Conservation (phyloP, 2,329 filamentous ascomycete species). For the Escovopsis sp. region DNA sequence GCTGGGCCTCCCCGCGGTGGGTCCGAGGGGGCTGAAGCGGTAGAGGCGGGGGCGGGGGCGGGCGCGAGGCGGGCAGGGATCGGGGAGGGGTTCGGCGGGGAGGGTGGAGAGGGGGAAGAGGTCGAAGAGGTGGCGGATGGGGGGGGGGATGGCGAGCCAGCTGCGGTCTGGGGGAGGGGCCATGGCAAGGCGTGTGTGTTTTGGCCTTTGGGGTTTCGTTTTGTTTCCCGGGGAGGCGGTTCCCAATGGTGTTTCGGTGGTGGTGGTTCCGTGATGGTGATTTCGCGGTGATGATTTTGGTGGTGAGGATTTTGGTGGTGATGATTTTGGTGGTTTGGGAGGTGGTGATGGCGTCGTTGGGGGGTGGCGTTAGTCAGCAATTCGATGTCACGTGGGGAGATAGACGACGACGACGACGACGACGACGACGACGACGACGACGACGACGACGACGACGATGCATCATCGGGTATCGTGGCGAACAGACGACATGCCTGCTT, state of each 20-base stretch:
- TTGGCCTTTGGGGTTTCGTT: too few relatives aligned
- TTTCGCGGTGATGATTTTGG: too few relatives aligned
- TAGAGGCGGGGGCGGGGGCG: conserved; percentile 45
- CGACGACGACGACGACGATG: too few relatives aligned
- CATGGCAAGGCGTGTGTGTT: conserved; percentile 1
- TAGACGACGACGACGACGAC: too few relatives aligned
- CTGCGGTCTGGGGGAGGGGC: conserved; percentile 3
- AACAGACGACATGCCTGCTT: too few relatives aligned
- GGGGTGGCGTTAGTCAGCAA: too few relatives aligned
- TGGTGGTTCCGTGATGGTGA: not conserved
- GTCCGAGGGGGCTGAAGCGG: conserved; percentile 56
- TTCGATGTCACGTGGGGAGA: too few relatives aligned
- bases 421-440: too few relatives aligned
- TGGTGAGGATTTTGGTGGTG: too few relatives aligned
- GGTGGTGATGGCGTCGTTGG: too few relatives aligned
- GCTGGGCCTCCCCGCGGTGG: conserved; percentile 52
- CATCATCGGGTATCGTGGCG: too few relatives aligned
- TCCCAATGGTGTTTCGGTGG: not conserved
- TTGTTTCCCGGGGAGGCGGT: not conserved
- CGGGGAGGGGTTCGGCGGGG: conserved; percentile 58
- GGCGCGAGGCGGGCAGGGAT: conserved; percentile 31
- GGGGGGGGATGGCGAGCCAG: conserved; percentile 47
- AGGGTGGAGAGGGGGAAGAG: conserved; percentile 66
- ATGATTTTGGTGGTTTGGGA: too few relatives aligned
- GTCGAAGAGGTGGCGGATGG: conserved; percentile 73